Base-by-base conservation (phyloP, 2,329 filamentous ascomycete genomes). In the Cladosporium oxysporum region DNA sequence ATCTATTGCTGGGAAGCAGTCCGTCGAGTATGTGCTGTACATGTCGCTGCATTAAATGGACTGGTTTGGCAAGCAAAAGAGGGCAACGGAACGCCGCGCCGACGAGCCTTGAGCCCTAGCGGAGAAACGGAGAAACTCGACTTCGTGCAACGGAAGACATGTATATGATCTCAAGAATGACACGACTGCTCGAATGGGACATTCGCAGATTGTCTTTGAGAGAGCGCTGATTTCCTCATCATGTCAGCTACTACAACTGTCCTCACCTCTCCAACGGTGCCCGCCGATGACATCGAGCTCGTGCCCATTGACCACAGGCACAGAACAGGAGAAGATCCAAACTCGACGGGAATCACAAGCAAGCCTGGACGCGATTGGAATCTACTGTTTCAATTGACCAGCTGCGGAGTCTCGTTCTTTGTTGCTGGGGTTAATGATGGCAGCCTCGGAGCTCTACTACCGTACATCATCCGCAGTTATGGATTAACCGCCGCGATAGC, bases 401-500 rank as follows among this genome's bases (percentile, higher is more conserved):
- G 84, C 52, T 82, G 84, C 2, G 84, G 83, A 0, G 84, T 88
- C 68, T 87, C 86, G 0, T 90, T 90, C 77, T 88, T 90, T 71
- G 85, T 87, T 33, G 86, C 88, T 0, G 88, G 88, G 0, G 80
- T 86, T 58, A 90, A 89, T 65, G 88, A 90, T 72, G 88, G 88
- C 35, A 88, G 84, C 67, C 78, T 90, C 0, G 88, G 88, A 2
- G 82, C 88, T 1, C 69, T 90, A 16, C 83, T 90, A 1, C 88
- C 88, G 0, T 88, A 90, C 70, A 81, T 90, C 11, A 81, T 90
- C 4, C 79, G 82, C 5, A 82, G 83, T 3, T 88, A 89, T 70
- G 68, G 78, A 5, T 82, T 88, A 55, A 82, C 76, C 14, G 87
- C 85, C 0, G 83, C 84, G 21, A 63, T 63, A 11, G 61, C 50